Evolutionary conservation across 495 filamentous ascomycete species (phyloP).

Genomic region (Penicillium flavigenum): DNA sequence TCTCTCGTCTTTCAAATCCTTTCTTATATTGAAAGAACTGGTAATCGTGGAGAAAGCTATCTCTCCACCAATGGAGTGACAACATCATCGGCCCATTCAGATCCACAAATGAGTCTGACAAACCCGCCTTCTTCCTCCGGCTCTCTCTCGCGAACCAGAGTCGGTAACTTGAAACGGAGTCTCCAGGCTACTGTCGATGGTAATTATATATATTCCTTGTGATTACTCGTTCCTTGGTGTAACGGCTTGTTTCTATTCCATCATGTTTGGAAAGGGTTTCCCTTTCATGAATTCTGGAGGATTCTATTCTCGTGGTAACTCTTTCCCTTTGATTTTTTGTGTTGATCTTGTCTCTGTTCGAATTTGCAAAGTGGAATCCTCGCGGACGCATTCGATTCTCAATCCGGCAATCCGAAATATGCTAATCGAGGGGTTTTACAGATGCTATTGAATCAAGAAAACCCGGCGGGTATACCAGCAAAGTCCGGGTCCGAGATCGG

Average conservation of each 20-base stretch:
- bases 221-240: slow-evolving; percentile 12
- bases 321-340: slow-evolving; percentile 27
- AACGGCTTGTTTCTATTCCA: slow-evolving; percentile 23
- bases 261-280: slow-evolving; percentile 47
- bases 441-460: slow-evolving; percentile 44
- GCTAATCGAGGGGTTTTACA: slow-evolving; percentile 21
- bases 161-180: slow-evolving; percentile 62
- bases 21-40: not conserved
- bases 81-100: not conserved
- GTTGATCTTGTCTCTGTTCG: slow-evolving; percentile 13
- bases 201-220: slow-evolving; percentile 43
- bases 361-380: slow-evolving; percentile 16
- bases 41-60: slow-evolving; percentile 11
- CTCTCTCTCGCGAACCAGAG: slow-evolving; percentile 47
- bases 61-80: slow-evolving; percentile 7
- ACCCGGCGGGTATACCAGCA: slow-evolving; percentile 67
- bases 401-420: slow-evolving; percentile 7
- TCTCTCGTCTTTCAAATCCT: not conserved
- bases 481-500: slow-evolving; percentile 82
- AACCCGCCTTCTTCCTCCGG: slow-evolving; percentile 58
- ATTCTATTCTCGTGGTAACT: slow-evolving; percentile 53
- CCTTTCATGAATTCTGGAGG: slow-evolving; percentile 46
- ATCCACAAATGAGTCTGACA: slow-evolving; percentile 51
- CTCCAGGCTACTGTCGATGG: slow-evolving; percentile 80
- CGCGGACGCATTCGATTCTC: slow-evolving; percentile 10